Base-by-base conservation (phyloP, 2,329 filamentous ascomycete genomes). In the Herpotrichia juniperi region DNA sequence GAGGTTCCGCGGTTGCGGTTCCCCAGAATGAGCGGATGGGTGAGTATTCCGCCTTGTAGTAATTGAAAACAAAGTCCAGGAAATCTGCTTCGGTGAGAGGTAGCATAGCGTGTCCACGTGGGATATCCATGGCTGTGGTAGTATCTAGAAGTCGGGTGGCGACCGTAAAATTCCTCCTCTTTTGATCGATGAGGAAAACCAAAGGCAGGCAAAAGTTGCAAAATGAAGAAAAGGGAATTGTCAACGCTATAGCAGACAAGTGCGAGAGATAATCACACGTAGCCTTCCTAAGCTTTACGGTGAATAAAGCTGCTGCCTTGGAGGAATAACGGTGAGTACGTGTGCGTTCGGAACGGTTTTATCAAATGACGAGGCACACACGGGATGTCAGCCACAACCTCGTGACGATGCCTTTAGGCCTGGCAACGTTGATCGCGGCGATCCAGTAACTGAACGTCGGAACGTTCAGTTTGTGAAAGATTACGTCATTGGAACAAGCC, bases 21-120 rank as follows among this genome's bases (percentile, higher is more conserved):
- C 60, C 62, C 64, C 67, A 74, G 42, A 74, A 63, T 7, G 68
- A 72, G 19, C 69, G 63, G 10, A 74, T 72, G 3, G 71, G 71
- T 2, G 66, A 61, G 42, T 74, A 74, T 61, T 74, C 71, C 14
- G 69, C 69, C 53, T 72, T 74, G 62, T 65, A 73, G 47, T 74
- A 74, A 43, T 72, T 73, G 56, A 56, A 69, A 7, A 72, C 51
- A 44, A 74, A 74, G 40, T 72, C 69, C 5, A 70, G 50, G 25
- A 74, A 67, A 42, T 74, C 71, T 6, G 51, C 44, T 43, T 71
- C 69, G 21, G 57, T 68, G 12, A 74, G 62, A 3, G 71, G 66
- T 4, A 62, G 55, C 58, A 65, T 68, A n/a, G 70, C 67, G 54
- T 66, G 43, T 48, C 68, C 57, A 49, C 66, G 53, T 4, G 69